Conservation (phyloP, 306 rosid species). For the Crotalaria pallida region DNA sequence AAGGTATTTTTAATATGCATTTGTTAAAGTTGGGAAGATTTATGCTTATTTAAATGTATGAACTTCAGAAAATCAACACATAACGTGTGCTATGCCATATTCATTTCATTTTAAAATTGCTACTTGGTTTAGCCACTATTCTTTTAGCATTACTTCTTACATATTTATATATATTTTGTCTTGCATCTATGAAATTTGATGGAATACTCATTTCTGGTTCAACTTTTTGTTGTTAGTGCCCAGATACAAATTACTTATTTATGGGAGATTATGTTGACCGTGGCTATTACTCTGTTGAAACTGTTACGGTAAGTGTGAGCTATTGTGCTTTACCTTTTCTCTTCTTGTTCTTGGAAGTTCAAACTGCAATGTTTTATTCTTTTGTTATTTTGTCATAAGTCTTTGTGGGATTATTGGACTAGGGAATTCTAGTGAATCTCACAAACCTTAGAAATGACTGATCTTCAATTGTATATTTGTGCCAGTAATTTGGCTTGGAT, state of each 20-base stretch:
- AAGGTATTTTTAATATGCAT: constrained; percentile 50
- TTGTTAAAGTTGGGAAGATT: neutral
- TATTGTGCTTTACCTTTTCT: neutral
- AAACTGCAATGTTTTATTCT: neutral
- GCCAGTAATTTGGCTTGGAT: neutral
- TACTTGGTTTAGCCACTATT: no score
- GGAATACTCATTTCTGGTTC: constrained; percentile 23
- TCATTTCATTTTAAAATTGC: no score
- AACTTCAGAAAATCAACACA: no score
- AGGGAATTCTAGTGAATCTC: neutral
- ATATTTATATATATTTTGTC: neutral
- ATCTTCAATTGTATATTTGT: neutral
- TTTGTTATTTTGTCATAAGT: neutral
- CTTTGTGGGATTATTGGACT: constrained; percentile 1
- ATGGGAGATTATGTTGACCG: constrained; percentile 99
- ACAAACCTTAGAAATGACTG: neutral
- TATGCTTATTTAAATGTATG: constrained; percentile 3
- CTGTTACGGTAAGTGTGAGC: constrained; percentile 69
- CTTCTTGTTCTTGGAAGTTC: neutral
- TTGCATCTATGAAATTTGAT: neutral
- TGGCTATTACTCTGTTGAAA: constrained; percentile 95
- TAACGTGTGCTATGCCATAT: no score
- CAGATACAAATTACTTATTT: constrained; percentile 93
- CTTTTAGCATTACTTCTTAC: neutral
- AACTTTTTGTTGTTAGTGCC: constrained; percentile 64